phyloP scores from a whole-genome alignment of 495 filamentous ascomycete species.

The Aspergillus sclerotiicarbonarius region DNA sequence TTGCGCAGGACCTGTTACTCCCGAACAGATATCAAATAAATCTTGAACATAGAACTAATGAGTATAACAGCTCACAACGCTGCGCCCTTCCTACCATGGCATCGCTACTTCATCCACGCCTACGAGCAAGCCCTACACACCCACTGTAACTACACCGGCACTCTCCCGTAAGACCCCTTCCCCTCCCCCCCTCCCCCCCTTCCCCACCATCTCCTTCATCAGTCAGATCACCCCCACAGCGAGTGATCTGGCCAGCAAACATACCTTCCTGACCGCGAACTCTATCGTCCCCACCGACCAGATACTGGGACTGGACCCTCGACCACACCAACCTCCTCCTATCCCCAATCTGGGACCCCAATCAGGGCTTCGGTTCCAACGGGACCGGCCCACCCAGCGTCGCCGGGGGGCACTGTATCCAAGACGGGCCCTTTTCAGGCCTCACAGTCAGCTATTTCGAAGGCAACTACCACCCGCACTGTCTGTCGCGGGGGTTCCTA shows the following conservation, averaged over 20 bases:
- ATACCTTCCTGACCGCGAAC: too few species aligned
- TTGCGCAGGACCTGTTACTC: too few species aligned
- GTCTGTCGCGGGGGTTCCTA: neutral
- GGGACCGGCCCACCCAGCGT: neutral
- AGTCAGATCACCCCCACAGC: too few species aligned
- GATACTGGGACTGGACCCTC: neutral
- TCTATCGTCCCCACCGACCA: neutral
- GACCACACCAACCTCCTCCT: neutral
- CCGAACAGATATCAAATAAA: too few species aligned
- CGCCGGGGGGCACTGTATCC: neutral
- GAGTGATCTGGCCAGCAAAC: too few species aligned
- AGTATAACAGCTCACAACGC: neutral
- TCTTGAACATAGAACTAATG: too few species aligned
- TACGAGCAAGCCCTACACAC: neutral
- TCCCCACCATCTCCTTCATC: too few species aligned
- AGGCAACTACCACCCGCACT: neutral
- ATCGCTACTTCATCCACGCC: neutral
- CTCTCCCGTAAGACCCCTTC: neutral
- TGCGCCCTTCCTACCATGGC: neutral
- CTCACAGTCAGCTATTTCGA: neutral
- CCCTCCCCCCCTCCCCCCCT: neutral
- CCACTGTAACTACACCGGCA: neutral
- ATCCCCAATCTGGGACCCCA: neutral
- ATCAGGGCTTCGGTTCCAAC: neutral
- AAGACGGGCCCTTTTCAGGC: neutral